phyloP scores from a whole-genome alignment of 1,139 yeast species.

The Lodderomyces beijingensis region DNA sequence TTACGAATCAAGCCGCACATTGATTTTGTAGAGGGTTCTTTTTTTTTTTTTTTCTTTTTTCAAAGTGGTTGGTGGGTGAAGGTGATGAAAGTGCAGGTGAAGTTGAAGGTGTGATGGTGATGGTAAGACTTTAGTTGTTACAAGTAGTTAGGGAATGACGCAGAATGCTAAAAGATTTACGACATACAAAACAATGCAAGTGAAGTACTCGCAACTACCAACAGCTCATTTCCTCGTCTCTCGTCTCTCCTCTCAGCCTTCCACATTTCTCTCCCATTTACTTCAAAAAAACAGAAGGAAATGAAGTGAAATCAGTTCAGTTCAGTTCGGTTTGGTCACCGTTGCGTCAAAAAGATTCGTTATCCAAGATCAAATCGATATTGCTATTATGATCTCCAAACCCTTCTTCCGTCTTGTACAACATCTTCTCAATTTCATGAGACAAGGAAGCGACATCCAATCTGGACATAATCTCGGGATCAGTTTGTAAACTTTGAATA shows the following conservation, averaged over 20 bases:
- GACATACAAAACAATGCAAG: too few species aligned
- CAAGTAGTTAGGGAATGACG: too few species aligned
- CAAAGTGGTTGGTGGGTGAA: too few species aligned
- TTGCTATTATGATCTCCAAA: slow-evolving; percentile 20
- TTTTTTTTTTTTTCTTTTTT: too few species aligned
- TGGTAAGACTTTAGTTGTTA: too few species aligned
- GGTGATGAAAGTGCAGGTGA: too few species aligned
- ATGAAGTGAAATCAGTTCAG: background rate
- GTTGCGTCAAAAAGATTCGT: slow-evolving; percentile 9
- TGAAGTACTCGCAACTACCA: too few species aligned
- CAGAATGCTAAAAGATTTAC: too few species aligned
- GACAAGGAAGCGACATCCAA: slow-evolving; percentile 40
- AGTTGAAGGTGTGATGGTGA: too few species aligned
- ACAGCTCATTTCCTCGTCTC: background rate
- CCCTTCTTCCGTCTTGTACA: slow-evolving; percentile 82
- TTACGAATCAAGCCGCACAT: too few species aligned
- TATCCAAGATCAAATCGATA: slow-evolving; percentile 5
- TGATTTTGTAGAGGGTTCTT: too few species aligned
- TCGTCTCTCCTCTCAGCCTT: slow-evolving; percentile 1
- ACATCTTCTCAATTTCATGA: slow-evolving; percentile 63
- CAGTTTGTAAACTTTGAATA: slow-evolving; percentile 50
- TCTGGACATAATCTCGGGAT: slow-evolving; percentile 24
- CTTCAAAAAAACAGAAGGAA: slow-evolving; percentile 1
- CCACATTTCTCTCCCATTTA: background rate
- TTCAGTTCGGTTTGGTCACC: background rate